A percentile compares a stretch with the other conserved stretches of the same genome.
Evolutionary conservation across 371 early-diverging fungal species (phyloP).

Genomic region (Circinella umbellata): DNA sequence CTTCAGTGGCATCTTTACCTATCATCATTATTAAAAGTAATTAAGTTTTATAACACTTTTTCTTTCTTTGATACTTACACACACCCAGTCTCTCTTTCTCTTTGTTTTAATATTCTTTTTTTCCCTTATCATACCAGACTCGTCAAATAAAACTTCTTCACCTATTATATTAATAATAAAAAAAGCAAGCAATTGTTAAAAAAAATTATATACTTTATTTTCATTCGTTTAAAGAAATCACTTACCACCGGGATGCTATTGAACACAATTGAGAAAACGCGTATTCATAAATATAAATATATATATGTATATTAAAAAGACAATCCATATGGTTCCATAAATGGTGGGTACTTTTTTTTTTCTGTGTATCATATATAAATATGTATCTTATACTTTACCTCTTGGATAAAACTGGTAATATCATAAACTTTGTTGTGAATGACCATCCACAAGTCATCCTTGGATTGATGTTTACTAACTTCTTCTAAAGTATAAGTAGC

Average conservation of each 20-base stretch:
- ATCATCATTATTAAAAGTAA: background rate
- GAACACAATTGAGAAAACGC: background rate
- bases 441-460: slow-evolving; percentile 70
- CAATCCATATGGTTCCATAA: too few species aligned
- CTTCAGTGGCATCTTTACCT: slow-evolving; percentile 85
- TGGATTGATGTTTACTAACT: slow-evolving; percentile 61
- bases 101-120: background rate
- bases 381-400: slow-evolving; percentile 37
- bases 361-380: too few species aligned
- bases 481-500: slow-evolving; percentile 46
- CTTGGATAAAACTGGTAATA: slow-evolving; percentile 76
- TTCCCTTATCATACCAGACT: slow-evolving; percentile 50
- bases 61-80: background rate
- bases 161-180: background rate
- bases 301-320: too few species aligned
- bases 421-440: slow-evolving; percentile 86
- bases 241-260: slow-evolving; percentile 80
- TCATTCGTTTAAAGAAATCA: background rate
- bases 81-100: background rate
- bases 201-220: too few species aligned
- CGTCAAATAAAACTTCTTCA: slow-evolving; percentile 80
- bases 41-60: too few species aligned
- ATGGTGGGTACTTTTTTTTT: too few species aligned
- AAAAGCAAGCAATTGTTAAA: background rate
- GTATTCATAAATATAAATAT: too few species aligned